Percentiles rank a stretch among this genome's conserved stretches.
These are phyloP conservation scores for Acanthamoeba rhysodes DNA, from an alignment of 208 protist genomes.

Conservation along the genomic window DNA sequence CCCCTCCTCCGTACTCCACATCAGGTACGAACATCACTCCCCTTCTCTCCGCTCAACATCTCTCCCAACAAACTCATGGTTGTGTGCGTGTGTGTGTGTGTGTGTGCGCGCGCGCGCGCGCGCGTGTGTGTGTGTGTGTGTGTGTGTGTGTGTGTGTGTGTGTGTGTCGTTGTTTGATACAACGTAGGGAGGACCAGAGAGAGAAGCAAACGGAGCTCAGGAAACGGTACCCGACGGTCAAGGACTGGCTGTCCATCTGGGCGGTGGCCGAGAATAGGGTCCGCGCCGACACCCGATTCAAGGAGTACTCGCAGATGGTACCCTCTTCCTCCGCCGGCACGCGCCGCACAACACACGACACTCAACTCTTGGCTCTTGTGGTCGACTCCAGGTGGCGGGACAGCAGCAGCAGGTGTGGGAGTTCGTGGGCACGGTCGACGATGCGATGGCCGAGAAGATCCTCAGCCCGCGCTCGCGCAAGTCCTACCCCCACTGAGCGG, in stretches of 20 bases:
- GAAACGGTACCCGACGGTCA: not conserved
- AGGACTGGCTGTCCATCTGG: not conserved
- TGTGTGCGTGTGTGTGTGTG: no score
- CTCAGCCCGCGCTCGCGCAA: slow-evolving; percentile 7
- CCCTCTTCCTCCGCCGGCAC: no score
- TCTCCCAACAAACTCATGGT: not conserved
- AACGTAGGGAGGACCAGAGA: not conserved
- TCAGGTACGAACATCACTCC: not conserved
- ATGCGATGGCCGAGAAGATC: not conserved
- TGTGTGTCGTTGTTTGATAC: not conserved
- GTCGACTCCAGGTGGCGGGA: not conserved
- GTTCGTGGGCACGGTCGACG: not conserved
- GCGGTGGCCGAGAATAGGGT: not conserved
- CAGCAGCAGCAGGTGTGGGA: slow-evolving; percentile 62
- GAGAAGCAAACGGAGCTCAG: not conserved
- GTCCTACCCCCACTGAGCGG: not conserved
- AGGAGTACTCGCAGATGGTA: slow-evolving; percentile 7
- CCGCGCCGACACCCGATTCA: slow-evolving; percentile 5
- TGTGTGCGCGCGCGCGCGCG: no score
- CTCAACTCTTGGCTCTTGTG: no score
- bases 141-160: no score
- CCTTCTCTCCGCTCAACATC: not conserved
- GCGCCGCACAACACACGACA: not conserved
- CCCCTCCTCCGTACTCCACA: not conserved
- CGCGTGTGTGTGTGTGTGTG: no score